Evolutionary conservation across 495 filamentous ascomycete genomes (phyloP), one percentile per base, ranked within the genome.

Genomic region (Viridothelium virens): DNA sequence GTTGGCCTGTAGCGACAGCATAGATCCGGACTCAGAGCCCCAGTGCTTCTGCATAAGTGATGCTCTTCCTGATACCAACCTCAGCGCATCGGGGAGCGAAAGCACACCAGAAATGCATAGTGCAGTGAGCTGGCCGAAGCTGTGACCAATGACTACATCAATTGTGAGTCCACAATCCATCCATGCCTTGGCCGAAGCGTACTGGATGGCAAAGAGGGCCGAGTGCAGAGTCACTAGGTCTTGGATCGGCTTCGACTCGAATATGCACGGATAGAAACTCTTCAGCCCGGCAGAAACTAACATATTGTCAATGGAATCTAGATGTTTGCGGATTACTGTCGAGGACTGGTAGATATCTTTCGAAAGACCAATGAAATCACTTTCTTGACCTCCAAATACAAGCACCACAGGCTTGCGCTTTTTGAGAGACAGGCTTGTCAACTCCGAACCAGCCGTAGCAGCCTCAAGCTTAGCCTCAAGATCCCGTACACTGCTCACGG

Each of bases 61-160:
- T 31, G 59, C 59, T 36, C 59, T 38, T 41, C n/a, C 38, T 5
- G 18, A 5, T 3, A 62, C 38, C 6, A 31, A 14, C 31, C 4
- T 38, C 36, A 62, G 18, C 50, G 73, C 73, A 65, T 81, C 78
- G 0, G 62, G 3, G 0, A 81, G 65, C 5, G 70, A 77, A 2
- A 82, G 63, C 0, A 66, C 63, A 0, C 75, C 78, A n/a, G 79
- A 77, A 2, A 83, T 62, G 59, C 70, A 74, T 6, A 82, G 50
- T 2, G 77, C 80, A 0, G 78, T 79, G 14, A 82, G 63, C 61
- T 83, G 76, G 1, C 79, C 81, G 64, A 83, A 80, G 70, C 79
- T 82, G 65, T 86, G 83, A 2, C 83, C 83, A 10, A 84, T 70
- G 6, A 84, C 71, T 2, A 79, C 74, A 11, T 63, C 66, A 0